phyloP scores from a whole-genome alignment of 768 basidiomycete genomes.

The Mycena rosella region DNA sequence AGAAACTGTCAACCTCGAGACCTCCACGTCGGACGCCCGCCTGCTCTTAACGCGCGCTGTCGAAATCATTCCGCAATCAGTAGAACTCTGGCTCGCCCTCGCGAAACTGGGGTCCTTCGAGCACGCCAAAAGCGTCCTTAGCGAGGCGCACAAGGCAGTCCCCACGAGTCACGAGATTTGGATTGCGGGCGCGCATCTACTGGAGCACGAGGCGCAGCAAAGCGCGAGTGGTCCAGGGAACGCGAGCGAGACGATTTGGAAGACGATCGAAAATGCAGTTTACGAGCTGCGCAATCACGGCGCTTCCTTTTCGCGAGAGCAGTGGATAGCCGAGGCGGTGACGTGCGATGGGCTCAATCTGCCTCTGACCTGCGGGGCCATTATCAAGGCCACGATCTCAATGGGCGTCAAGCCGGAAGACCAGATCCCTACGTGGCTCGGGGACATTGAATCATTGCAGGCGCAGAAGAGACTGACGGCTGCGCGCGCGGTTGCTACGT shows the following conservation, averaged over 20 bases:
- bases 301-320: background rate
- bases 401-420: constrained; percentile 67
- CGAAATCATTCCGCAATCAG: constrained; percentile 95
- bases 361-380: background rate
- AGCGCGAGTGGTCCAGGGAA: background rate
- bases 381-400: constrained; percentile 60
- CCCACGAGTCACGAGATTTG: background rate
- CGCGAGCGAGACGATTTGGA: background rate
- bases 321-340: background rate
- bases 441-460: background rate
- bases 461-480: background rate
- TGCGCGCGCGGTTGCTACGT: background rate
- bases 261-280: background rate
- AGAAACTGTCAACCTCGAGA: constrained; percentile 95
- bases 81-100: constrained; percentile 87
- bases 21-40: constrained; percentile 89
- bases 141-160: background rate
- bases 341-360: background rate
- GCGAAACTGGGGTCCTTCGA: background rate
- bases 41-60: constrained; percentile 93
- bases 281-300: background rate
- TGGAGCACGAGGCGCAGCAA: background rate
- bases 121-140: background rate
- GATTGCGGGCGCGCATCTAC: background rate
- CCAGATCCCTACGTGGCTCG: constrained; percentile 39